Conservation (phyloP, 2,329 filamentous ascomycete species). For the Capronia coronata region DNA sequence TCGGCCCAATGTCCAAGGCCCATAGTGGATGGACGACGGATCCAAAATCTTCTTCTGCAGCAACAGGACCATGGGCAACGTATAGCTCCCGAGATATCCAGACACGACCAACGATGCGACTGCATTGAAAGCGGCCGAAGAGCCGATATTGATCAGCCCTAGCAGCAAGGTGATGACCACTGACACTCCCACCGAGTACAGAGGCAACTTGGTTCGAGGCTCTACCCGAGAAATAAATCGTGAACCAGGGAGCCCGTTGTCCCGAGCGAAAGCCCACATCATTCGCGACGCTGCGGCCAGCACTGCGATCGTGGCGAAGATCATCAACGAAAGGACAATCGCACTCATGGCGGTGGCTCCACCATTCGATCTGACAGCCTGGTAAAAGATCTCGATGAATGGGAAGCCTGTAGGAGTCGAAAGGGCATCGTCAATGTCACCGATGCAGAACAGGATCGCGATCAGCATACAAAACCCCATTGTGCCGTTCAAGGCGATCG, state of each 20-base stretch:
- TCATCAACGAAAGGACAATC: constrained; percentile 30
- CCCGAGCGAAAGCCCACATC: constrained; percentile 41
- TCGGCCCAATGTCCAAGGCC: constrained; percentile 37
- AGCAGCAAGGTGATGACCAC: constrained; percentile 22
- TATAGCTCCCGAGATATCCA: constrained; percentile 48
- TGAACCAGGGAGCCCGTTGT: constrained; percentile 38
- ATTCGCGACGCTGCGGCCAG: constrained; percentile 37
- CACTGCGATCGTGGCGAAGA: constrained; percentile 30
- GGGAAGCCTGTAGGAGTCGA: constrained; percentile 32
- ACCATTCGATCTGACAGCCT: constrained; percentile 39
- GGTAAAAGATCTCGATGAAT: constrained; percentile 44
- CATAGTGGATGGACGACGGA: constrained; percentile 24
- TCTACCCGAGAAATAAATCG: constrained; percentile 36
- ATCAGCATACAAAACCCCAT: constrained; percentile 37
- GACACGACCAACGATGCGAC: constrained; percentile 49
- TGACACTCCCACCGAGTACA: constrained; percentile 28
- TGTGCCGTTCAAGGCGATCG: constrained; percentile 34
- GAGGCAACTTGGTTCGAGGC: constrained; percentile 44
- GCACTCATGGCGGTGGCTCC: constrained; percentile 42
- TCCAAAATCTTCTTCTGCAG: constrained; percentile 19
- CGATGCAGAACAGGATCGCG: constrained; percentile 37
- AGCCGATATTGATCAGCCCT: constrained; percentile 27
- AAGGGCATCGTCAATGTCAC: constrained; percentile 30
- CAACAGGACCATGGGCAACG: constrained; percentile 44
- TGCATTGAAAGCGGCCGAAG: constrained; percentile 46